Percentiles rank a stretch among this genome's conserved stretches.
phyloP scores from a whole-genome alignment of 2,329 filamentous ascomycete species.

The Hymenoscyphus infarciens region DNA sequence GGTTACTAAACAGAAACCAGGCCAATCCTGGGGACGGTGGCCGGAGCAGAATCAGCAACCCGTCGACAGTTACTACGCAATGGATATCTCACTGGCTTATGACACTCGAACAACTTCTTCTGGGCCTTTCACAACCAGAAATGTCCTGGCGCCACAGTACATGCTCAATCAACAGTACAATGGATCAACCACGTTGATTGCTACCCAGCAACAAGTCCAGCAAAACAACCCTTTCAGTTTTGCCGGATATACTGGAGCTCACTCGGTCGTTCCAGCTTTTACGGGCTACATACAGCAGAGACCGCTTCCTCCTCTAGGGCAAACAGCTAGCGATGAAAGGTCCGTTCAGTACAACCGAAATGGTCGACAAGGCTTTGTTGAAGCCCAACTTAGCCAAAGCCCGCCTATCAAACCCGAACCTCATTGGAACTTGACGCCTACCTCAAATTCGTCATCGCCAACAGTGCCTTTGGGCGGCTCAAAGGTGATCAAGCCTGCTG shows the following conservation, averaged over 20 bases:
- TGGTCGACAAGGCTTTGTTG: conserved; percentile 32
- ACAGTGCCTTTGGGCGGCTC: conserved; percentile 16
- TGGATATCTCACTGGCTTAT: conserved; percentile 48
- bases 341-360: conserved; percentile 35
- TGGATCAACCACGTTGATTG: conserved; percentile 41
- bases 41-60: conserved; percentile 42
- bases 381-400: conserved; percentile 34
- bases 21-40: conserved; percentile 52
- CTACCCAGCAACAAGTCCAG: conserved; percentile 37
- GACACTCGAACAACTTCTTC: conserved; percentile 40
- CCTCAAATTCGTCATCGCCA: conserved; percentile 23
- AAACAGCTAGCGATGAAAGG: conserved; percentile 19
- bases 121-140: conserved; percentile 40
- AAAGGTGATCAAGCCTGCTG: conserved; percentile 16
- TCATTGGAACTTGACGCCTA: conserved; percentile 22
- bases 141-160: conserved; percentile 46
- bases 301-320: conserved; percentile 34
- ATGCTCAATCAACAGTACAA: conserved; percentile 44
- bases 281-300: conserved; percentile 32
- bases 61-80: conserved; percentile 32
- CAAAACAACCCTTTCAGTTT: conserved; percentile 44
- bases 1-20: conserved; percentile 45
- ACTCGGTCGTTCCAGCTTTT: conserved; percentile 29
- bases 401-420: conserved; percentile 37
- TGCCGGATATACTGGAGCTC: conserved; percentile 33